These are phyloP conservation scores for Rhypophila decipiens DNA, from an alignment of 495 filamentous ascomycete species.

Conservation along the genomic window DNA sequence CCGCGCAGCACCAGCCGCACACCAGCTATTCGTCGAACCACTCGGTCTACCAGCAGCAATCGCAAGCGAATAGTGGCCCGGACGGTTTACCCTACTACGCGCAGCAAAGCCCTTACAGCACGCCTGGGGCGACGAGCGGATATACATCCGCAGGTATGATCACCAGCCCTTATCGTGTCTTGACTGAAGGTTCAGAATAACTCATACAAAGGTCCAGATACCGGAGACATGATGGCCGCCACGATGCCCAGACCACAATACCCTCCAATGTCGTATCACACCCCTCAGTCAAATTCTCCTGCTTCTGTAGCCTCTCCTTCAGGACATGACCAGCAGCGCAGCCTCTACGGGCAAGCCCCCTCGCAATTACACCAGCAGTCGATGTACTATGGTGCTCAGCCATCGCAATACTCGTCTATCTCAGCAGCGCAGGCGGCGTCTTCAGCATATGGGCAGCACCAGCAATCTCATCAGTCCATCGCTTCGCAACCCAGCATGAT, in stretches of 20 bases:
- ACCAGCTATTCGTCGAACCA: slow-evolving; percentile 55
- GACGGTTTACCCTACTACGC: slow-evolving; percentile 64
- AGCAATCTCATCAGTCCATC: slow-evolving; percentile 60
- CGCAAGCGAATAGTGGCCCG: slow-evolving; percentile 44
- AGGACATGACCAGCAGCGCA: slow-evolving; percentile 80
- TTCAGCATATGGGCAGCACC: slow-evolving; percentile 73
- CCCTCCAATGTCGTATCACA: slow-evolving; percentile 86
- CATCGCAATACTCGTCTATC: slow-evolving; percentile 67
- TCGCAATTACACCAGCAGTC: slow-evolving; percentile 72
- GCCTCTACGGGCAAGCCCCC: slow-evolving; percentile 73
- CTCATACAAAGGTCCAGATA: slow-evolving; percentile 50
- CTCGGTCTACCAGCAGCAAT: slow-evolving; percentile 45
- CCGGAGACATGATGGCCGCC: slow-evolving; percentile 88
- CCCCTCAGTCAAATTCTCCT: slow-evolving; percentile 91
- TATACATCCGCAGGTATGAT: slow-evolving; percentile 76
- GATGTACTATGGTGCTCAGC: slow-evolving; percentile 56
- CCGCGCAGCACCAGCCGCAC: slow-evolving; percentile 43
- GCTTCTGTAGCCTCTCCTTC: slow-evolving; percentile 92
- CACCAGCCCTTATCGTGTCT: slow-evolving; percentile 14
- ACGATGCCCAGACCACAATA: slow-evolving; percentile 79
- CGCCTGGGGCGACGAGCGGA: slow-evolving; percentile 59
- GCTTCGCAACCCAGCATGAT: slow-evolving; percentile 48
- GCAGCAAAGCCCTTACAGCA: slow-evolving; percentile 68
- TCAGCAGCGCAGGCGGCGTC: slow-evolving; percentile 54
- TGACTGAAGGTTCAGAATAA: slow-evolving; percentile 2